Evolutionary conservation across 2,329 filamentous ascomycete species (phyloP), one percentile per base, ranked within the genome.

Genomic region (Aspergillus aculeatus): DNA sequence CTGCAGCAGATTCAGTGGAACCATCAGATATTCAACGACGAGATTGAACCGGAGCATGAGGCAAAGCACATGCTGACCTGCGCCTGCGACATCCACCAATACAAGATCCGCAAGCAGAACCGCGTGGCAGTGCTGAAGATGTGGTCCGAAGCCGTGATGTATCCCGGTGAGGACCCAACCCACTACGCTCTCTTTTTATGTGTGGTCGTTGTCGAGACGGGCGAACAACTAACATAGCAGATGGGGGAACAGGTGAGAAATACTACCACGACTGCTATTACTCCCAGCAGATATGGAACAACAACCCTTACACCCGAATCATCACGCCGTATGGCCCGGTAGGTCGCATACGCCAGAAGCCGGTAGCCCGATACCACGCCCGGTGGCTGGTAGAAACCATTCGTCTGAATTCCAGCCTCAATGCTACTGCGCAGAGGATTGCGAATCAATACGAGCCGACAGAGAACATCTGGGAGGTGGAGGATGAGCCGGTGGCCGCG

Each of bases 61-160:
- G 5, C 49, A 14, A 26, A 50, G 12, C 23, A 54, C 23, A 44
- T 19, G 7, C 14, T 57, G 19, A 31, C 31, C 6, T 57, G 56
- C 24, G 16, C 23, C 9, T 57, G 56, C 47, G 41, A 32, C 19
- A 12, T 52, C 7, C 56, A 57, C 38, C 32, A 41, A 12, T 57
- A 57, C 41, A 5, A 6, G 24, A 26, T 12, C 3, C 26, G 26
- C 19, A 57, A 57, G 32, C 19, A 16, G n/a, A 31, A 35, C 14
- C 56, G 56, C 6, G 4, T 52, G 9, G 35, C 12, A 12, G 56
- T 53, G 16, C 56, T 52, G 35, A 26, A 57, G 3, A 57, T 47
- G 56, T 57, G 56, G 56, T 57, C 56, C 4, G 51, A 47, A 19
- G 56, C 56, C 16, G 56, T 57, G 5, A 57, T 57, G 56, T 57